Conservation (phyloP, 2,329 filamentous ascomycete genomes). For the Fusarium scirpi region DNA sequence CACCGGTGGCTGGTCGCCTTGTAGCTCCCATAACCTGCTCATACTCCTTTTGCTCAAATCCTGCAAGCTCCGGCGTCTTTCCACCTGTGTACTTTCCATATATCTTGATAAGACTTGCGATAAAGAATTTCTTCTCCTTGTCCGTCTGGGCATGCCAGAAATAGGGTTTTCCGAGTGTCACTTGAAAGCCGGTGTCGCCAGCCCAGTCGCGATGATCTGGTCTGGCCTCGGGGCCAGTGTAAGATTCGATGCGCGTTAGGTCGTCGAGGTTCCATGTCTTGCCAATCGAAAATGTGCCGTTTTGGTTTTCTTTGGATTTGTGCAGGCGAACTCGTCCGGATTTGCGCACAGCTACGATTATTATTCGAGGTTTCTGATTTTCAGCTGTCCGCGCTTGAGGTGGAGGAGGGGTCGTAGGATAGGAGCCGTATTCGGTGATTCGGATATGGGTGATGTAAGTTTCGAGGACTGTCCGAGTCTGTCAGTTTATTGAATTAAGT, state of each 20-base stretch:
- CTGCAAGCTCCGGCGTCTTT: slow-evolving; percentile 79
- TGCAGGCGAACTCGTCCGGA: slow-evolving; percentile 95
- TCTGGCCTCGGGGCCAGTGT: slow-evolving; percentile 70
- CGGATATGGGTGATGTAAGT: slow-evolving; percentile 98
- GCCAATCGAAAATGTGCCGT: slow-evolving; percentile 94
- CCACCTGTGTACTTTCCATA: slow-evolving; percentile 96
- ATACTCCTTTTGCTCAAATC: slow-evolving; percentile 84
- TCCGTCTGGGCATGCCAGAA: slow-evolving; percentile 95
- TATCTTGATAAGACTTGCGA: slow-evolving; percentile 95
- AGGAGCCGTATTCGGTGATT: slow-evolving; percentile 85
- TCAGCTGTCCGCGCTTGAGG: slow-evolving; percentile 76
- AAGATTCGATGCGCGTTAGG: slow-evolving; percentile 84
- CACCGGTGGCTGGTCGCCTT: slow-evolving; percentile 52
- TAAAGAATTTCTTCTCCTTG: slow-evolving; percentile 99
- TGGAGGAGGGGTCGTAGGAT: slow-evolving; percentile 87
- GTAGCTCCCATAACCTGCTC: slow-evolving; percentile 77
- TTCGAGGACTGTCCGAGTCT: slow-evolving; percentile 64
- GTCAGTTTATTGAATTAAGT: slow-evolving; percentile 12
- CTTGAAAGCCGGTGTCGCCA: slow-evolving; percentile 83
- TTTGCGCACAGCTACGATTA: slow-evolving; percentile 92
- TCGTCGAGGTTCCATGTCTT: slow-evolving; percentile 99
- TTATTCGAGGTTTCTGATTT: slow-evolving; percentile 88
- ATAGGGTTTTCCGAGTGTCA: slow-evolving; percentile 92
- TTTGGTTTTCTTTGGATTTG: slow-evolving; percentile 95
- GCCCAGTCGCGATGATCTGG: slow-evolving; percentile 79